phyloP scores from a whole-genome alignment of 495 filamentous ascomycete species.

The Platismatia glauca region DNA sequence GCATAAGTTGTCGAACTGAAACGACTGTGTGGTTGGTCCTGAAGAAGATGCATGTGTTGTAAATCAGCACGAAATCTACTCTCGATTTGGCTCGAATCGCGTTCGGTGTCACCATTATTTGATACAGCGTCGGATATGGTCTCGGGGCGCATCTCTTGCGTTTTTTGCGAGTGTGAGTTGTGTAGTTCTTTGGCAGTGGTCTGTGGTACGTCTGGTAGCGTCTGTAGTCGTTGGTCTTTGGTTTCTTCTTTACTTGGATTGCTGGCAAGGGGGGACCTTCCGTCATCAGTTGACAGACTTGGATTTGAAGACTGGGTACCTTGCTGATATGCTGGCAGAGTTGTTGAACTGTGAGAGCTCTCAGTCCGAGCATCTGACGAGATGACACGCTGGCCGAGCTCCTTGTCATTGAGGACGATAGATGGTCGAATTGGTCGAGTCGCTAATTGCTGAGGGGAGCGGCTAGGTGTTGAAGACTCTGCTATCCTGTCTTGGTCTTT shows the following conservation, averaged over 20 bases:
- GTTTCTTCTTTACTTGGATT: conserved; percentile 23
- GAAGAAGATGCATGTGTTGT: conserved; percentile 28
- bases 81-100: conserved; percentile 10
- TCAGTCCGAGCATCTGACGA: neutral
- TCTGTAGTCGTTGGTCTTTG: conserved; percentile 10
- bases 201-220: conserved; percentile 15
- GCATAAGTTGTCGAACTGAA: conserved; percentile 69
- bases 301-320: neutral
- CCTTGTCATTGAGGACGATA: conserved; percentile 9
- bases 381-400: neutral
- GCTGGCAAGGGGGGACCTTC: conserved; percentile 21
- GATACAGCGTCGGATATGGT: neutral
- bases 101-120: neutral
- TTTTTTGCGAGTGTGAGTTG: neutral
- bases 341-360: neutral
- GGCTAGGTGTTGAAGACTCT: conserved; percentile 2
- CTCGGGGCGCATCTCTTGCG: neutral
- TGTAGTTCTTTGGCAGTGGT: neutral
- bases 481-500: conserved; percentile 8
- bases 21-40: conserved; percentile 51
- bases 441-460: neutral
- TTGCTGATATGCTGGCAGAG: neutral
- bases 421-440: conserved; percentile 6
- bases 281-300: conserved; percentile 13
- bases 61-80: conserved; percentile 16